phyloP scores from a whole-genome alignment of 108 stramenopile species.

The Asterionellopsis glacialis region DNA sequence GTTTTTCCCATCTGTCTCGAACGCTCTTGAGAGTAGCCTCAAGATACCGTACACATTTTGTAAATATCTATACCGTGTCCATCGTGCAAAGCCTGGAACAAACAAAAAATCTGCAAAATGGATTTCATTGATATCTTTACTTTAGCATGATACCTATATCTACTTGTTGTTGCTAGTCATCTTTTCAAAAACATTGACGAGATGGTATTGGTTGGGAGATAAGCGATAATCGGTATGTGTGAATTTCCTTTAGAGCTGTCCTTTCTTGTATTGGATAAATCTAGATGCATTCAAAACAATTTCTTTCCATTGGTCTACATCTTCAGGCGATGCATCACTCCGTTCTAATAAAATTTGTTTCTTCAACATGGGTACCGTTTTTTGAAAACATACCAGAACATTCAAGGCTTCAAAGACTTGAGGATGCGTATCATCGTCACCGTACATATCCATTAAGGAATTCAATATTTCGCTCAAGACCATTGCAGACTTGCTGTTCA shows the following conservation, averaged over 20 bases:
- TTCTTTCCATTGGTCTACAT: conserved; percentile 40
- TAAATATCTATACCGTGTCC: too few species aligned
- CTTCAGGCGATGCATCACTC: conserved; percentile 16
- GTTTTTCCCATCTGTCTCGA: too few species aligned
- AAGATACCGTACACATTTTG: too few species aligned
- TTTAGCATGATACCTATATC: too few species aligned
- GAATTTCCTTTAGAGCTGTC: conserved; percentile 5
- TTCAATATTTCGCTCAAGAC: conserved; percentile 40
- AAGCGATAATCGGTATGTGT: too few species aligned
- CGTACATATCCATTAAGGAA: conserved; percentile 65
- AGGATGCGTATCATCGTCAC: conserved; percentile 54
- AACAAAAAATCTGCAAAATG: too few species aligned
- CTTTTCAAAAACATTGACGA: too few species aligned
- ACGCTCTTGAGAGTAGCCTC: too few species aligned
- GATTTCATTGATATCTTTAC: too few species aligned
- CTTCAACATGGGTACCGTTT: conserved; percentile 33
- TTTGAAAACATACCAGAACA: conserved; percentile 34
- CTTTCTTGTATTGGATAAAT: conserved; percentile 54
- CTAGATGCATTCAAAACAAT: conserved; percentile 53
- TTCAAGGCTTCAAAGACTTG: conserved; percentile 33
- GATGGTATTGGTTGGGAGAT: too few species aligned
- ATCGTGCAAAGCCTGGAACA: too few species aligned
- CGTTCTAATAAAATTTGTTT: conserved; percentile 17
- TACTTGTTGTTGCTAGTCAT: too few species aligned
- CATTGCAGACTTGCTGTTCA: not conserved